Evolutionary conservation across 108 stramenopile species (phyloP), one percentile per base, ranked within the genome.

Genomic region (Craspedostauros australis): DNA sequence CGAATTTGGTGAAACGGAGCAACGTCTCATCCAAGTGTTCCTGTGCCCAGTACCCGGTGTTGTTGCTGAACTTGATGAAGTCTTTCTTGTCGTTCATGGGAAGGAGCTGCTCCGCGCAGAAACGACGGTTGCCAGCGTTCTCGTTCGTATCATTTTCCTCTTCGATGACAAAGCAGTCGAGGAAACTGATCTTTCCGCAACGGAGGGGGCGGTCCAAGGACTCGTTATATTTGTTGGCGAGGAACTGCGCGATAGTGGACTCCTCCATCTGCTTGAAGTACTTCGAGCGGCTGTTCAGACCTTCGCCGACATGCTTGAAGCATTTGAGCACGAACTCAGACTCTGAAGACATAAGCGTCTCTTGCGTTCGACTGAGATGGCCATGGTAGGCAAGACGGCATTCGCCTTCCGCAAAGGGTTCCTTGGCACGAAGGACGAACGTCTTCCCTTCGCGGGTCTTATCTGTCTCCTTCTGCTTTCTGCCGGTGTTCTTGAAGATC

Each of bases 211-310:
- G 55, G 33, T 49, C 31, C 11, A 44, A 53, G 21, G 44, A 39
- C 32, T 62, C 39, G 49, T 73, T 73, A 62, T 64, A 73, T 20
- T 62, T 39, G n/a, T 56, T 25, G 27, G 65, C 60, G 56, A 68
- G 56, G 44, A 64, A 73, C 30, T 66, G 51, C 20, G 66, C 60
- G 20, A 73, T 57, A 32, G 50, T 62, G 2, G 65, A 66, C 19
- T 68, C 72, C 50, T 73, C 72, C 64, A 73, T 73, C 46, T 73
- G 66, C 47, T 48, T 41, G 22, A 73, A 54, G 16, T 68, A 73
- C 54, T 63, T 48, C 28, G 54, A 45, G 21, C 66, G 66, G 38
- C 52, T 59, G 45, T 66, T 59, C 21, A 57, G 23, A 0, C 60
- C 49, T 16, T 43, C 49, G 30, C 71, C 65, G 14, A 54, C 32